Base-by-base conservation (phyloP, 2,329 filamentous ascomycete genomes). In the Hysterium pulicare region DNA sequence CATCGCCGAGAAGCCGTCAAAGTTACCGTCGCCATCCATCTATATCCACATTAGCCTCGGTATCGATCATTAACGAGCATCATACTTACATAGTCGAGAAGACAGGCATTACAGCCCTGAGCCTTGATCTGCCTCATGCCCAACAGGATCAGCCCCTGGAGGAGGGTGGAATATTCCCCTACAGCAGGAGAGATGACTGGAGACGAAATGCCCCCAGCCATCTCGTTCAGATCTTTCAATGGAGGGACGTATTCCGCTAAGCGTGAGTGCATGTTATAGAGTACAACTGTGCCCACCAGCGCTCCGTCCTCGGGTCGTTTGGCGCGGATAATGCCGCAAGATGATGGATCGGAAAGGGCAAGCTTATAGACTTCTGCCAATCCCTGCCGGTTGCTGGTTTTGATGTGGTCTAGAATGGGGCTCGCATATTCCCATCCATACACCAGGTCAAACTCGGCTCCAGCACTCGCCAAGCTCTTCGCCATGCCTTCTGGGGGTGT, bases 61-160 rank as follows among this genome's bases (percentile, higher is more conserved):
- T 7, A 11, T 24, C 21, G 37, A 33, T 36, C 34, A 39, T 17
- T 28, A 21, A n/a, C n/a, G n/a, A n/a, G n/a, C 28, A 23, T 26
- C 31, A 28, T 37, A 75, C 84, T 73, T 70, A 93, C 88, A 79
- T 87, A 90, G 63, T 89, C 88, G 44, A 95, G 67, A 35, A 94
- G 72, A 40, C 84, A 86, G 45, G 82, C 82, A 50, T 79, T 78
- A 39, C 85, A 83, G 47, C 86, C 87, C 60, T 90, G 81, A 53
- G 79, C 79, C 66, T 90, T 91, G 64, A 89, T 86, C 68, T 93
- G 88, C 44, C 86, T 79, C 56, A 93, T 82, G 1, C 86, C 87
- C 70, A 95, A 81, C 47, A 94, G 68, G 11, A 88, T 85, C 49
- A 95, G 68, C 0, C 88, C 88, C 67, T 94, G 88, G 45, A 91